Evolutionary conservation across 2,329 filamentous ascomycete genomes (phyloP).

Genomic region (Talaromyces islandicus): DNA sequence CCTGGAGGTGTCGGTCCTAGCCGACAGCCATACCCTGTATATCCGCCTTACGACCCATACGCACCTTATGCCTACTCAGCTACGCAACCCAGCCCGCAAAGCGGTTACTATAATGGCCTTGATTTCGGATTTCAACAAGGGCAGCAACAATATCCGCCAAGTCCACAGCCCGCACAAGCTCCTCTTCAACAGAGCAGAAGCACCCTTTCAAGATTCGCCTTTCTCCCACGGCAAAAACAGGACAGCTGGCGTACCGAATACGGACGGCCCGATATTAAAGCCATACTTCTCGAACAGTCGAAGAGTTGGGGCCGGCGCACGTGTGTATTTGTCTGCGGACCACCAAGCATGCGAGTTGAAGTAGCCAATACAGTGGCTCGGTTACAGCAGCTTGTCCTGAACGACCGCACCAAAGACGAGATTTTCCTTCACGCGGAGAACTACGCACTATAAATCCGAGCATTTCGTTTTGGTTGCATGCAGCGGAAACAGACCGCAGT

Average conservation of each 20-base stretch:
- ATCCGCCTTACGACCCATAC: constrained; percentile 14
- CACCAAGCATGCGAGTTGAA: constrained; percentile 77
- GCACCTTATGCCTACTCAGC: constrained; percentile 15
- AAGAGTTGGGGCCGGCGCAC: constrained; percentile 74
- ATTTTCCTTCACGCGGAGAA: constrained; percentile 94
- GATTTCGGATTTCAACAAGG: constrained; percentile 12
- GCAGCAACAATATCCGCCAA: constrained; percentile 11
- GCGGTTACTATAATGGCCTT: constrained; percentile 5
- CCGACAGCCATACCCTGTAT: constrained; percentile 9
- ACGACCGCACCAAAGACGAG: constrained; percentile 71
- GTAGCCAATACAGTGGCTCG: constrained; percentile 80
- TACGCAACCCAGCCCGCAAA: constrained; percentile 5
- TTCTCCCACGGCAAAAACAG: constrained; percentile 52
- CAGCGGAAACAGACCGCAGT: not conserved
- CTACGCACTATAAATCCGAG: constrained; percentile 62
- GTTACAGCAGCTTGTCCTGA: constrained; percentile 78
- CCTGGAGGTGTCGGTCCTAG: constrained; percentile 12
- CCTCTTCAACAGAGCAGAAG: constrained; percentile 74
- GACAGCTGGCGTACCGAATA: constrained; percentile 91
- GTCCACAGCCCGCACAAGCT: constrained; percentile 1
- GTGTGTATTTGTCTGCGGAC: constrained; percentile 90
- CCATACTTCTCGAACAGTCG: constrained; percentile 77
- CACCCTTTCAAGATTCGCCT: constrained; percentile 84
- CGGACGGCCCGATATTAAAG: constrained; percentile 79
- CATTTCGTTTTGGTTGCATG: not conserved